These are phyloP conservation scores for Tilletia caries DNA, from an alignment of 1,284 basidiomycete species.

Conservation along the genomic window DNA sequence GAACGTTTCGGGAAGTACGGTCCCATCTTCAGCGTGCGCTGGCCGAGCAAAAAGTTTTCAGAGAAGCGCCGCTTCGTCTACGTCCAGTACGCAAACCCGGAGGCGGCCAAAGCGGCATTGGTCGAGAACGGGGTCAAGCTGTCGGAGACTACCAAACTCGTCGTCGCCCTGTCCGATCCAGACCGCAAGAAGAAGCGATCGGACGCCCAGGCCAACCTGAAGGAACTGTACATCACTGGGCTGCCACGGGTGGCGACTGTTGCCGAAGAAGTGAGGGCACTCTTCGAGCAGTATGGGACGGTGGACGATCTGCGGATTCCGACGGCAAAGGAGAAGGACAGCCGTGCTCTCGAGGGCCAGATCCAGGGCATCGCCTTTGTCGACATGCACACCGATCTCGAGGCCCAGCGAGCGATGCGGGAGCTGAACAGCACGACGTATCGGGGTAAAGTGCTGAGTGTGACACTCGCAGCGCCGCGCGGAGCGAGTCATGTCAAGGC, in stretches of 20 bases:
- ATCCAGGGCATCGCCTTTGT: slow-evolving; percentile 85
- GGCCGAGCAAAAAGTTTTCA: slow-evolving; percentile 97
- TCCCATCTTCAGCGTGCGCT: slow-evolving; percentile 84
- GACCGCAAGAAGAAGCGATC: slow-evolving; percentile 79
- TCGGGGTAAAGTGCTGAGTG: slow-evolving; percentile 38
- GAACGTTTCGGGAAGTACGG: slow-evolving; percentile 80
- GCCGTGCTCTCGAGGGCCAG: background rate
- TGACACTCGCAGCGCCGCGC: slow-evolving; percentile 27
- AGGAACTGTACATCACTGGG: slow-evolving; percentile 80
- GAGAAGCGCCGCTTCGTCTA: slow-evolving; percentile 88
- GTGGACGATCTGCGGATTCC: slow-evolving; percentile 77
- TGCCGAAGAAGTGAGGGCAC: slow-evolving; percentile 65
- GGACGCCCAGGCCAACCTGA: slow-evolving; percentile 73
- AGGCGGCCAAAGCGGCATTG: slow-evolving; percentile 73
- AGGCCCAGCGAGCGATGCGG: slow-evolving; percentile 44
- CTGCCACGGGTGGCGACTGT: slow-evolving; percentile 72
- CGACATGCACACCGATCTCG: slow-evolving; percentile 66
- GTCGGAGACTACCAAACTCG: slow-evolving; percentile 63
- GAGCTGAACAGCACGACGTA: slow-evolving; percentile 41
- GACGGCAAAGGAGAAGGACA: slow-evolving; percentile 64
- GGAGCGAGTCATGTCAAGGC: slow-evolving; percentile 1
- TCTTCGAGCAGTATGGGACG: slow-evolving; percentile 71
- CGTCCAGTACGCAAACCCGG: slow-evolving; percentile 80
- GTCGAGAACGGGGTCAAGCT: slow-evolving; percentile 73
- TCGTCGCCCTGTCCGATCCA: slow-evolving; percentile 85